These are phyloP conservation scores for Shiraia sp. DNA, from an alignment of 2,329 filamentous ascomycete species.

Conservation along the genomic window DNA sequence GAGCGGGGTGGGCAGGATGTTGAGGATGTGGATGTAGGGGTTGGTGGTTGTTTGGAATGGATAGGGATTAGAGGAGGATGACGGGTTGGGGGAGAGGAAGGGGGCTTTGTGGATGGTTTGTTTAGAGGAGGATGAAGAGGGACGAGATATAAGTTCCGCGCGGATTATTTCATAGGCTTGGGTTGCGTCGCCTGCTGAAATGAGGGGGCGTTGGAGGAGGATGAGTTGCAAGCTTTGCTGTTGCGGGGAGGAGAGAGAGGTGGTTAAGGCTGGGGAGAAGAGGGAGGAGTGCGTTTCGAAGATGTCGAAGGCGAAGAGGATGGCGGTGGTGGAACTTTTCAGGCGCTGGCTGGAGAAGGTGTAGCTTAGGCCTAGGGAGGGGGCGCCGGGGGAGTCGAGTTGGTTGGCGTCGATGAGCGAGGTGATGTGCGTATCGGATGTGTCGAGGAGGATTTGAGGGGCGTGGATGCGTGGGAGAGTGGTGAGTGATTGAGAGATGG, in stretches of 20 bases:
- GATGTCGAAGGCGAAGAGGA: conserved; percentile 37
- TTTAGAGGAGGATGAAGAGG: background rate
- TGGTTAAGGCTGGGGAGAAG: conserved; percentile 9
- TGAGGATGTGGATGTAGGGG: too few species aligned
- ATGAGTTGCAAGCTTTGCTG: conserved; percentile 37
- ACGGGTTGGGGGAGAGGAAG: conserved; percentile 17
- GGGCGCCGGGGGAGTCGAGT: conserved; percentile 27
- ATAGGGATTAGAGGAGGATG: too few species aligned
- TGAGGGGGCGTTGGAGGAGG: conserved; percentile 28
- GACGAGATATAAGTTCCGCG: conserved; percentile 16
- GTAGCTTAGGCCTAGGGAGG: conserved; percentile 36
- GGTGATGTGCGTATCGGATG: conserved; percentile 17
- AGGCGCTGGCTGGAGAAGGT: conserved; percentile 26
- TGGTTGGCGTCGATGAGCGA: conserved; percentile 20
- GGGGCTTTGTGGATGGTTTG: conserved; percentile 20
- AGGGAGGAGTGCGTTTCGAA: conserved; percentile 26
- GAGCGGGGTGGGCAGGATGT: too few species aligned
- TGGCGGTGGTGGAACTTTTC: conserved; percentile 16
- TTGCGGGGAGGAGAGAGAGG: conserved; percentile 16
- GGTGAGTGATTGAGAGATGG: conserved; percentile 16
- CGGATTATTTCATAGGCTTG: conserved; percentile 30
- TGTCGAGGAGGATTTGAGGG: conserved; percentile 31
- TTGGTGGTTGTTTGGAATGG: too few species aligned
- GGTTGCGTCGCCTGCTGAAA: conserved; percentile 22
- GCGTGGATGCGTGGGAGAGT: conserved; percentile 32